Evolutionary conservation across 352 stramenopile species (phyloP).

Genomic region (Pythium chondricola): DNA sequence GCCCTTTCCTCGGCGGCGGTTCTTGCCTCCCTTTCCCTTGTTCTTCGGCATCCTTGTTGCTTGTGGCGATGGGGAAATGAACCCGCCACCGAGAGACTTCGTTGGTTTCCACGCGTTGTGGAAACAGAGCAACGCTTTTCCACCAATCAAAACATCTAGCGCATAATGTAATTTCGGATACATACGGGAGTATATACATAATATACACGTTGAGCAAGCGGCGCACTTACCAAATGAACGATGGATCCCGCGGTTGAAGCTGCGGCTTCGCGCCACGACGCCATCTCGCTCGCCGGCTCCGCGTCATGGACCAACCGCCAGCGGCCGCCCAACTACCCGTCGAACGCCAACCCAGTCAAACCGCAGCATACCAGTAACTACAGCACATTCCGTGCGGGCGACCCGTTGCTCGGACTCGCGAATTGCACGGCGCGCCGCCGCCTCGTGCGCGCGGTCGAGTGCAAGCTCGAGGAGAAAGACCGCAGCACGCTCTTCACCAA

Average conservation of each 20-base stretch:
- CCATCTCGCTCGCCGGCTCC: constrained; percentile 15
- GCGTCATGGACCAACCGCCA: constrained; percentile 12
- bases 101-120: constrained; percentile 19
- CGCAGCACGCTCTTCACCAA: constrained; percentile 48
- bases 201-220: too few species aligned
- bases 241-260: too few species aligned
- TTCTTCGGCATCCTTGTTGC: constrained; percentile 70
- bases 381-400: constrained; percentile 12
- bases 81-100: constrained; percentile 10
- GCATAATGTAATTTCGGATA: not conserved
- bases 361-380: constrained; percentile 3
- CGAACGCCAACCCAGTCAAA: not conserved
- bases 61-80: not conserved
- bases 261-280: constrained; percentile 2
- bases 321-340: constrained; percentile 21
- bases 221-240: too few species aligned
- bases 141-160: constrained; percentile 9
- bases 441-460: constrained; percentile 59
- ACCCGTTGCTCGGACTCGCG: constrained; percentile 40
- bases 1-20: constrained; percentile 96
- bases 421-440: constrained; percentile 38
- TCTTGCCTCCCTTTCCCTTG: constrained; percentile 98
- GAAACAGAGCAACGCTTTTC: constrained; percentile 5
- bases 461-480: constrained; percentile 71
- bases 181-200: not conserved